Evolutionary conservation across 148 eudicot species (phyloP).

Genomic region (Linanthus parryae): DNA sequence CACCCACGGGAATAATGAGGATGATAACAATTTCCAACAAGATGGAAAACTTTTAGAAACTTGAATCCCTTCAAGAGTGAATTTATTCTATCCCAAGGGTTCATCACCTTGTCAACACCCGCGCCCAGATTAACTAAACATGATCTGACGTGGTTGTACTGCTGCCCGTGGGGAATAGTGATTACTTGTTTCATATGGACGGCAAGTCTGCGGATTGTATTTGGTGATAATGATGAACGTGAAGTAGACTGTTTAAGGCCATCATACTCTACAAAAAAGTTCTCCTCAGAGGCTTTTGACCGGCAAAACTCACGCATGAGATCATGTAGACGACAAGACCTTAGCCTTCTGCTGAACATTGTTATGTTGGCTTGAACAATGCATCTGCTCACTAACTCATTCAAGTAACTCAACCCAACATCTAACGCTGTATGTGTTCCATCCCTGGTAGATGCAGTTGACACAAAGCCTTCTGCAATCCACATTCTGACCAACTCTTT

Average conservation of each 20-base stretch:
- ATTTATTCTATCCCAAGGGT: not conserved
- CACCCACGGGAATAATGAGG: too few relatives aligned
- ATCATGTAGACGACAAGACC: conserved; percentile 20
- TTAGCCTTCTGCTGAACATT: not conserved
- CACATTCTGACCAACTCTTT: too few relatives aligned
- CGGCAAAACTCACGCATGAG: conserved; percentile 17
- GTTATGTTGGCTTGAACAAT: conserved; percentile 30
- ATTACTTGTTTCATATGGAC: too few relatives aligned
- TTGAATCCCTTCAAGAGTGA: not conserved
- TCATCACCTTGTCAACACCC: not conserved
- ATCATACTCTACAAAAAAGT: conserved; percentile 11
- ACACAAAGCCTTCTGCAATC: too few relatives aligned
- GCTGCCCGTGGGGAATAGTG: not conserved
- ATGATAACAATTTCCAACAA: conserved; percentile 1
- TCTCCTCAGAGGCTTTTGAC: conserved; percentile 11
- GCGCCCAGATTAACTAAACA: conserved; percentile 5
- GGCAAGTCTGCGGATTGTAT: not conserved
- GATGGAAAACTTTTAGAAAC: not conserved
- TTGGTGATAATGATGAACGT: too few relatives aligned
- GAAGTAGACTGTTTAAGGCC: not conserved
- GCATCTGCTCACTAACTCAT: conserved; percentile 23
- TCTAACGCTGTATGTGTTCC: conserved; percentile 8
- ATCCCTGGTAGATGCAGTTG: not conserved
- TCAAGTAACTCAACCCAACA: conserved; percentile 18
- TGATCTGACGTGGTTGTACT: conserved; percentile 5